Conservation (phyloP, 345 rosid species). For the Excoecaria cochinchinensis region DNA sequence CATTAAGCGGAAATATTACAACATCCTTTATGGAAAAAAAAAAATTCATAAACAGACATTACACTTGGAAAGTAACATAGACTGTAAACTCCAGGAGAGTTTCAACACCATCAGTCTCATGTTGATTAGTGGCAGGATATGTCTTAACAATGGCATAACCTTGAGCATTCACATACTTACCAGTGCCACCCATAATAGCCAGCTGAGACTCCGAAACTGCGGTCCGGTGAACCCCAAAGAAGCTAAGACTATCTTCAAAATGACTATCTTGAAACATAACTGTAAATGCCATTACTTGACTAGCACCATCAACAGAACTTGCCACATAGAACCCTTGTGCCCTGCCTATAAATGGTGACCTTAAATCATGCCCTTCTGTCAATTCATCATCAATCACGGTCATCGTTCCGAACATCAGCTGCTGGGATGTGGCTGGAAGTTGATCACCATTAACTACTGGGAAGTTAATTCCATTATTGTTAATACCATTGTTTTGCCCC, state of each 20-base stretch:
- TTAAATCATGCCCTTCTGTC: constrained; percentile 65
- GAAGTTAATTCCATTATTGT: constrained; percentile 42
- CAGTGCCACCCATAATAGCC: constrained; percentile 87
- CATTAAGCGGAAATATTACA: neutral
- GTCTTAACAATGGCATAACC: constrained; percentile 74
- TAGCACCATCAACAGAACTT: constrained; percentile 71
- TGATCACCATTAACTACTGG: constrained; percentile 52
- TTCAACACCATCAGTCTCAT: constrained; percentile 65
- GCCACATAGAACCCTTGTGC: constrained; percentile 86
- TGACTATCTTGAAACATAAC: constrained; percentile 73
- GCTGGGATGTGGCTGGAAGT: constrained; percentile 46
- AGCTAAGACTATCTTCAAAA: constrained; percentile 67
- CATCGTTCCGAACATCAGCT: constrained; percentile 84
- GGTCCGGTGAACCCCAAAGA: constrained; percentile 72
- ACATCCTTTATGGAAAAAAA: neutral
- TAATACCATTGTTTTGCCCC: constrained; percentile 50
- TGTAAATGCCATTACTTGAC: constrained; percentile 79
- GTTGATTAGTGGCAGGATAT: constrained; percentile 48
- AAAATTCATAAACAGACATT: neutral
- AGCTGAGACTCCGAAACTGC: constrained; percentile 76
- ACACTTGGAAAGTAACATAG: constrained; percentile 46
- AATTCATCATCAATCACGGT: constrained; percentile 78
- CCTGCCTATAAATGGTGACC: constrained; percentile 67
- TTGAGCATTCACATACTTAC: constrained; percentile 70
- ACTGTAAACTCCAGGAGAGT: constrained; percentile 58